Conservation (phyloP, 2,329 filamentous ascomycete species). For the Raffaelea ambrosiae region DNA sequence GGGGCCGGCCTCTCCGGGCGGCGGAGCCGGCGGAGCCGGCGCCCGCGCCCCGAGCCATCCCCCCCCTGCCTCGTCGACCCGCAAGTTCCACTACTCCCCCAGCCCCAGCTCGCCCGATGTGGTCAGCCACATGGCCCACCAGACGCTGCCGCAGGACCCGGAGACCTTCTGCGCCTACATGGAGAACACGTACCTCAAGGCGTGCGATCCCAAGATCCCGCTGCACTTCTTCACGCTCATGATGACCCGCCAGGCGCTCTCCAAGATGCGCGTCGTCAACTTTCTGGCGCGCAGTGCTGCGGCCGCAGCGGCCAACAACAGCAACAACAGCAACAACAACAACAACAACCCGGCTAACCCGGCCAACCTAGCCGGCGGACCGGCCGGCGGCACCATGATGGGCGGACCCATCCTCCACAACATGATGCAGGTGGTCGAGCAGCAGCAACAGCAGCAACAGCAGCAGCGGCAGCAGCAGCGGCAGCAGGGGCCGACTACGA, state of each 20-base stretch:
- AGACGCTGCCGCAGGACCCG: slow-evolving; percentile 41
- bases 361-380: not conserved
- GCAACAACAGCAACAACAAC: not conserved
- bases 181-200: slow-evolving; percentile 45
- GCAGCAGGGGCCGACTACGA: too few species aligned
- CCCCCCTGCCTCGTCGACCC: not conserved
- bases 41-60: not conserved
- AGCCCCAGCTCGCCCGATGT: slow-evolving; percentile 32
- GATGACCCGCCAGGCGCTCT: slow-evolving; percentile 47
- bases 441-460: too few species aligned
- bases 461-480: too few species aligned
- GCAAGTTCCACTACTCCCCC: slow-evolving; percentile 22
- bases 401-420: not conserved
- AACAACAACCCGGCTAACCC: not conserved
- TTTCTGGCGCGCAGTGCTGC: slow-evolving; percentile 35
- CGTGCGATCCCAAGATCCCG: slow-evolving; percentile 50
- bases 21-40: slow-evolving; percentile 23
- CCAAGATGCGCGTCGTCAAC: slow-evolving; percentile 46
- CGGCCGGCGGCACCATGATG: not conserved
- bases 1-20: slow-evolving; percentile 19
- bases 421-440: not conserved
- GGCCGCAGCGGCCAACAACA: not conserved
- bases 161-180: slow-evolving; percentile 47
- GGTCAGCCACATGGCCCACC: slow-evolving; percentile 39
- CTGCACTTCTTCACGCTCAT: slow-evolving; percentile 50